Conservation (phyloP, 805 yeast genomes). For the Saturnispora hagleri region DNA sequence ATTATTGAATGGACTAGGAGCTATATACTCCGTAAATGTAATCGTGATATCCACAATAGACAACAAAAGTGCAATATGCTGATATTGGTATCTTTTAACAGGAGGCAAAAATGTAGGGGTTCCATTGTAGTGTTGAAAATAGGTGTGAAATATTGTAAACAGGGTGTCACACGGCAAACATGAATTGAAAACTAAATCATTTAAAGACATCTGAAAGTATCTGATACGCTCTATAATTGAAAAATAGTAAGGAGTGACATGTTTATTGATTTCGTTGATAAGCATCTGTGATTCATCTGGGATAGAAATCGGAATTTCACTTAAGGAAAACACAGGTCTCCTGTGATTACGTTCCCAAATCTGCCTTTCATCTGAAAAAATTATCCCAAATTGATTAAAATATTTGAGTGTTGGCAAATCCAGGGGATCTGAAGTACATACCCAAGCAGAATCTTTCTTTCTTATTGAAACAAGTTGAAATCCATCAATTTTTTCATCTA, state of each 20-base stretch:
- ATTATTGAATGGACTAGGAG: neutral
- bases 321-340: neutral
- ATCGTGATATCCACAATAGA: neutral
- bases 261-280: neutral
- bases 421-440: neutral
- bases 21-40: neutral
- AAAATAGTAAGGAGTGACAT: constrained; percentile 7
- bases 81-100: constrained; percentile 5
- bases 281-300: neutral
- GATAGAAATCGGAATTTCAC: constrained; percentile 2
- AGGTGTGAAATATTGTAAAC: constrained; percentile 2
- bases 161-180: constrained; percentile 9
- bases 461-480: neutral
- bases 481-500: neutral
- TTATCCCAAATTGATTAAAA: neutral
- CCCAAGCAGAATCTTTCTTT: neutral
- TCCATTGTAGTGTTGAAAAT: neutral
- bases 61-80: constrained; percentile 1
- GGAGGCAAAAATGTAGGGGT: neutral
- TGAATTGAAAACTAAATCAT: constrained; percentile 7
- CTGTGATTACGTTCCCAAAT: neutral
- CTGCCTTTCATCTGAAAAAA: neutral
- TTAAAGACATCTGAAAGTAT: constrained; percentile 11
- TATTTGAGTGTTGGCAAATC: neutral
- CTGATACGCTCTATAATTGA: constrained; percentile 12